A percentile compares a stretch with the other conserved stretches of the same genome.
These are phyloP conservation scores for Rubroshorea leprosula DNA, from an alignment of 345 rosid genomes.

Conservation along the genomic window DNA sequence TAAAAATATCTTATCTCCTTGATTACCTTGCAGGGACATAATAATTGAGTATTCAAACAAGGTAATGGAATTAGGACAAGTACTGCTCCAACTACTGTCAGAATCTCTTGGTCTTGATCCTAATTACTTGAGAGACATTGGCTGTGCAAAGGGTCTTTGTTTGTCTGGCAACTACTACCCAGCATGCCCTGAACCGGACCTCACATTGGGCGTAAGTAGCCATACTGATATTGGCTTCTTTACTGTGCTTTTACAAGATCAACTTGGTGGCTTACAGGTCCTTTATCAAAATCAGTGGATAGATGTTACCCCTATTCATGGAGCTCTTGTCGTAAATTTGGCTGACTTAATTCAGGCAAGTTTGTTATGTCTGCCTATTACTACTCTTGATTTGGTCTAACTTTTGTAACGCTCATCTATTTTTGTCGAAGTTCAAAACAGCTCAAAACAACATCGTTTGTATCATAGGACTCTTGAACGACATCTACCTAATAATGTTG, in stretches of 20 bases:
- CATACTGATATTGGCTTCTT: constrained; percentile 30
- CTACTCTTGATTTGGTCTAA: too few relatives aligned
- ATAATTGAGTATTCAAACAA: background rate
- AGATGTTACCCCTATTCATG: constrained; percentile 20
- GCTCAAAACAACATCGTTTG: too few relatives aligned
- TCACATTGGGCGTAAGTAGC: constrained; percentile 21
- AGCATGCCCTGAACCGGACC: constrained; percentile 34
- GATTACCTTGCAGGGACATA: background rate
- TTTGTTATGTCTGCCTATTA: background rate
- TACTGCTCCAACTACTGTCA: constrained; percentile 22
- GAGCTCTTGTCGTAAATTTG: constrained; percentile 29
- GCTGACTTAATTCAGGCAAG: constrained; percentile 37
- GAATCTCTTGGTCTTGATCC: constrained; percentile 30
- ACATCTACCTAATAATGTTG: too few relatives aligned
- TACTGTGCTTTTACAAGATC: constrained; percentile 30
- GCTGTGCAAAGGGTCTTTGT: constrained; percentile 16
- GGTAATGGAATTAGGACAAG: background rate
- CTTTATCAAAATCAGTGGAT: constrained; percentile 30
- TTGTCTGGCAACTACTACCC: constrained; percentile 29
- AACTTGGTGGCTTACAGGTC: constrained; percentile 37
- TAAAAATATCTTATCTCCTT: background rate
- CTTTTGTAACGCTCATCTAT: too few relatives aligned
- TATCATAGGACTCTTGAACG: too few relatives aligned
- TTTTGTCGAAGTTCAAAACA: too few relatives aligned
- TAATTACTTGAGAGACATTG: constrained; percentile 19